A percentile compares a stretch with the other conserved stretches of the same genome.
phyloP scores from a whole-genome alignment of 192 early-diverging fungal species.

The Coemansia sp. region DNA sequence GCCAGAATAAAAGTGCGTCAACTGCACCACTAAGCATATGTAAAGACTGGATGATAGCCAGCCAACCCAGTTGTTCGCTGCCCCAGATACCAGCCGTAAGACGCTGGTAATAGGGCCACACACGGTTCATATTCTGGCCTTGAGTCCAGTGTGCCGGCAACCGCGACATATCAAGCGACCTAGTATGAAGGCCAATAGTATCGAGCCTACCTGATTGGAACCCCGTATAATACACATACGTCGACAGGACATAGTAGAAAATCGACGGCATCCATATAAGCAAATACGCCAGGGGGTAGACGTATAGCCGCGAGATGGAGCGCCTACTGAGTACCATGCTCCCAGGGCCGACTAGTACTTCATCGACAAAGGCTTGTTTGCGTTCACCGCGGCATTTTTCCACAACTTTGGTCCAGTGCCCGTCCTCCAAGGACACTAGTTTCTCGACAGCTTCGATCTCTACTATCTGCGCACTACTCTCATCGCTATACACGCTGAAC shows the following conservation, averaged over 20 bases:
- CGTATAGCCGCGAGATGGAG: slow-evolving; percentile 37
- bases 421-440: slow-evolving; percentile 22
- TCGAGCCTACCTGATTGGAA: slow-evolving; percentile 13
- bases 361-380: too few species aligned
- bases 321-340: background rate
- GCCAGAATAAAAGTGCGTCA: slow-evolving; percentile 43
- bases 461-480: slow-evolving; percentile 14
- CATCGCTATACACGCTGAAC: slow-evolving; percentile 14
- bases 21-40: slow-evolving; percentile 42
- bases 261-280: slow-evolving; percentile 36
- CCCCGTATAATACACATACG: slow-evolving; percentile 31
- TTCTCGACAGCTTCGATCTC: slow-evolving; percentile 6
- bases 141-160: slow-evolving; percentile 45
- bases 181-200: background rate
- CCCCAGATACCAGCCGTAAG: slow-evolving; percentile 10
- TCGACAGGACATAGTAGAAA: slow-evolving; percentile 34
- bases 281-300: slow-evolving; percentile 48
- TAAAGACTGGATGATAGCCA: slow-evolving; percentile 39
- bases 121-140: slow-evolving; percentile 28
- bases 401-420: slow-evolving; percentile 25
- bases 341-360: too few species aligned
- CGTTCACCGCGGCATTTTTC: slow-evolving; percentile 18
- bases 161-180: slow-evolving; percentile 14
- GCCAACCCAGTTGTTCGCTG: slow-evolving; percentile 29
- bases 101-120: slow-evolving; percentile 37